These are phyloP conservation scores for Pseudogymnoascus destructans DNA, from an alignment of 2,329 filamentous ascomycete genomes.

Conservation along the genomic window DNA sequence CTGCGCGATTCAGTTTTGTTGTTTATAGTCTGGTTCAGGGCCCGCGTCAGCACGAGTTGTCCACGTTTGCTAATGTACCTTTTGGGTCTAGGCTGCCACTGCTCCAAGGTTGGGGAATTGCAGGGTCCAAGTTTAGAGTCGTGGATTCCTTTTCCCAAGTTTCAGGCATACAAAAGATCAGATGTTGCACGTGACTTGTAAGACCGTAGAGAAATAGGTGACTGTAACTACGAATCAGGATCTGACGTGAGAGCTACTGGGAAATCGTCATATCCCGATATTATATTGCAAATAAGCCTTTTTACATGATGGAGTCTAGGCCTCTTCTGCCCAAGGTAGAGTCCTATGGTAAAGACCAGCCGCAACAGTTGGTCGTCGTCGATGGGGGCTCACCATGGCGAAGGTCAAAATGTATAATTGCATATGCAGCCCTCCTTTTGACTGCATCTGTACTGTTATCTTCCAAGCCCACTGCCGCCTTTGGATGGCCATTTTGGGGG, in stretches of 20 bases:
- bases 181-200: not conserved
- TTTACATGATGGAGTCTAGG: not conserved
- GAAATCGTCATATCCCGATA: not conserved
- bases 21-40: constrained; percentile 8
- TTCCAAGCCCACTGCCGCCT: constrained; percentile 10
- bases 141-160: not conserved
- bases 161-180: not conserved
- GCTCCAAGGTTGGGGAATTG: not conserved
- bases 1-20: constrained; percentile 7
- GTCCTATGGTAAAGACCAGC: not conserved
- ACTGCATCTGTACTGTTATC: constrained; percentile 13
- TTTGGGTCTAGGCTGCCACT: constrained; percentile 7
- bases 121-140: not conserved
- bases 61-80: not conserved
- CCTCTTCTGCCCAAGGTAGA: constrained; percentile 1
- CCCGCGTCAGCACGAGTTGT: constrained; percentile 5
- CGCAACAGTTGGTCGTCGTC: constrained; percentile 8
- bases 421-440: constrained; percentile 14
- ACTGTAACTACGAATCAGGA: not conserved
- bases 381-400: constrained; percentile 2
- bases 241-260: not conserved
- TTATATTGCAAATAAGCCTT: not conserved
- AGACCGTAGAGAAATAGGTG: not conserved
- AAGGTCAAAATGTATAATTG: constrained; percentile 7
- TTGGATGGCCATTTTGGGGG: constrained; percentile 8